Conservation (phyloP, 2,329 filamentous ascomycete genomes). For the Aspergillus intermedius region DNA sequence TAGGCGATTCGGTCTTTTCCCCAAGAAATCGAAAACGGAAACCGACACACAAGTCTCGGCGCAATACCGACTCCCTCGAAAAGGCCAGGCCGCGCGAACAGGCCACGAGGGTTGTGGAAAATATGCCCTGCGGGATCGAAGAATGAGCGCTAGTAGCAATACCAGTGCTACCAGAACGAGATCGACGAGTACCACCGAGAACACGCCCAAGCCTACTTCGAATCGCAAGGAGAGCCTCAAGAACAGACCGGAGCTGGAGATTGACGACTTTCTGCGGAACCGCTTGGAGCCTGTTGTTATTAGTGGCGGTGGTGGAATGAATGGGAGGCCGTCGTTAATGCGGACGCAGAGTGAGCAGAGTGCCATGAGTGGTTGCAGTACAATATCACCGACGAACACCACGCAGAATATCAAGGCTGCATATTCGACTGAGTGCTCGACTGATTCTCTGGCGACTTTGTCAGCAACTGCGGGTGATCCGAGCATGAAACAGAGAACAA, state of each 20-base stretch:
- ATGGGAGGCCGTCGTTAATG: conserved; percentile 19
- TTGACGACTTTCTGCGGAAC: conserved; percentile 44
- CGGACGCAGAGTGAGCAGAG: conserved; percentile 38
- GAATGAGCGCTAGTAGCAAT: conserved; percentile 35
- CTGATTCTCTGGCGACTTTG: conserved; percentile 26
- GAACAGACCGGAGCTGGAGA: conserved; percentile 36
- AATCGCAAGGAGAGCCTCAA: conserved; percentile 37
- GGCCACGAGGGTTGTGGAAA: conserved; percentile 67
- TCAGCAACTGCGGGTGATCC: conserved; percentile 16
- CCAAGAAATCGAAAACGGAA: conserved; percentile 62
- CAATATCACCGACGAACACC: conserved; percentile 21
- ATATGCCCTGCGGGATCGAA: conserved; percentile 41
- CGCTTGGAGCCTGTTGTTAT: conserved; percentile 47
- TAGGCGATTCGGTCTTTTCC: conserved; percentile 72
- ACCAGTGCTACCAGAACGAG: conserved; percentile 29
- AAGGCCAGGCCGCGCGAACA: conserved; percentile 84
- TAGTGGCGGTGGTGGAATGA: conserved; percentile 37
- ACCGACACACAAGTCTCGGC: conserved; percentile 44
- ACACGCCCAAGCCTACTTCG: conserved; percentile 25
- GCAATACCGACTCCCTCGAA: conserved; percentile 55
- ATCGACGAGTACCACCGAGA: conserved; percentile 36
- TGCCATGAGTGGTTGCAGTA: conserved; percentile 25
- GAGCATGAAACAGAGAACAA: conserved; percentile 2
- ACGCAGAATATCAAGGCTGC: conserved; percentile 14
- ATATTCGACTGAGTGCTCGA: conserved; percentile 25